A percentile compares a stretch with the other conserved stretches of the same genome.
Conservation (phyloP, 495 filamentous ascomycete genomes). For the Penicillium riverlandense region DNA sequence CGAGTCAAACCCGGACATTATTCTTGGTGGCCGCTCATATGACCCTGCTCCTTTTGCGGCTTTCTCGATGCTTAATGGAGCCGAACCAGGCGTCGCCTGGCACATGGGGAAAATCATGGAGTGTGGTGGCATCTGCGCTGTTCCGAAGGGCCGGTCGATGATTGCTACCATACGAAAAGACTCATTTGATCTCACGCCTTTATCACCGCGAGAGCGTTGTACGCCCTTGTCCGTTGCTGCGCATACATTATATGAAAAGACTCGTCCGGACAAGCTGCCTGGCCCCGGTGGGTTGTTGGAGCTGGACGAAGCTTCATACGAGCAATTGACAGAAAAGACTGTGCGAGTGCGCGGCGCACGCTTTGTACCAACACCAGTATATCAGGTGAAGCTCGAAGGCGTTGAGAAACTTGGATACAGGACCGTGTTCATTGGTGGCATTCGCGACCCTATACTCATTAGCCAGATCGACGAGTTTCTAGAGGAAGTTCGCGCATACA, state of each 20-base stretch:
- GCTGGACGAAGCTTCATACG: conserved; percentile 26
- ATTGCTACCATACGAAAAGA: conserved; percentile 30
- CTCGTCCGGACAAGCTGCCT: conserved; percentile 34
- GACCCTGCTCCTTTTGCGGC: conserved; percentile 43
- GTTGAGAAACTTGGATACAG: conserved; percentile 31
- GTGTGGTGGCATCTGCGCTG: conserved; percentile 40
- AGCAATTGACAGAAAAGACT: conserved; percentile 31
- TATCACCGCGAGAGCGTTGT: conserved; percentile 23
- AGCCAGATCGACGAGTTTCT: conserved; percentile 28
- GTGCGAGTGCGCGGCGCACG: conserved; percentile 29
- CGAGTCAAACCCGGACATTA: conserved; percentile 31
- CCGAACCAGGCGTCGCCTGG: conserved; percentile 22
- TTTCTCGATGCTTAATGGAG: conserved; percentile 24
- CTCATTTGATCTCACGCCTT: conserved; percentile 36
- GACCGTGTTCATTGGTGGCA: conserved; percentile 36
- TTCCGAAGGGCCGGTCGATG: conserved; percentile 33
- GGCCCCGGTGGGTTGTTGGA: conserved; percentile 41
- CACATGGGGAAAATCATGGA: conserved; percentile 51
- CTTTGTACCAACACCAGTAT: conserved; percentile 24
- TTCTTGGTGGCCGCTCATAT: conserved; percentile 42
- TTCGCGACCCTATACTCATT: conserved; percentile 42
- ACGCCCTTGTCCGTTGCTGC: conserved; percentile 40
- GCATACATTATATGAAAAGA: conserved; percentile 46
- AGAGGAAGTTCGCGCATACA: conserved; percentile 16
- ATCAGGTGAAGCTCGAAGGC: conserved; percentile 42